Evolutionary conservation across 73 alveolate genomes (phyloP), one percentile per base, ranked within the genome.

Genomic region (Symbiodinium natans): DNA sequence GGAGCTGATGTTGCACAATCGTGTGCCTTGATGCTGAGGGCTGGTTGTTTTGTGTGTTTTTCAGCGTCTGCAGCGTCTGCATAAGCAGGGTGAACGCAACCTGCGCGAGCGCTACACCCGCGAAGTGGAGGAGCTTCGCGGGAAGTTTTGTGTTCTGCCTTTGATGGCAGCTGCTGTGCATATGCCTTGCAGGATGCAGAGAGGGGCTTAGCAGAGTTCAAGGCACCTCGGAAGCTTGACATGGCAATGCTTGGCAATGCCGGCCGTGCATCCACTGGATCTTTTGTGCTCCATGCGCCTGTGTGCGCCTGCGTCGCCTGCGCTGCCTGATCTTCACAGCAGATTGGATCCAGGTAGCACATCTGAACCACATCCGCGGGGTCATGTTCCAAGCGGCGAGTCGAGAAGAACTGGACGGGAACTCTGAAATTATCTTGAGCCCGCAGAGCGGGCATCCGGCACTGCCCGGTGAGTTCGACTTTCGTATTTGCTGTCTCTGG

Each of bases 31-130:
- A 48, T 48, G 63, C 17, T 48, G 23, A 48, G 8, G 63, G 23
- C 8, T 48, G 8, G 63, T 17, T 48, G 63, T 17, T 17, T 48
- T 48, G 63, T 8, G 23, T 8, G 63, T 8, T 48, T 17, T 10
- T 8, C 63, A 48, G 63, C 23, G 17, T 48, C 17, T 8, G 63
- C 29, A 0, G 25, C 68, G 68, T 21, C 25, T 10, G 68, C 2
- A 73, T 5, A 0, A 27, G 54, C 93, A 85, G 93, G 93, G 82
- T 25, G 93, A 85, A 38, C 93, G 93, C 54, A 48, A 85, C 52
- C 68, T 85, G 54, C 52, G 48, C 34, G n/a, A 73, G 46, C 93
- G 93, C 54, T 85, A 85, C 48, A 41, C 21, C 36, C 19, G 13
- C 0, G 93, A 85, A 42, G 48, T 85, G 38, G 82, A 85, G 93